phyloP scores from a whole-genome alignment of 805 yeast species.

The Metschnikowia continentalis region DNA sequence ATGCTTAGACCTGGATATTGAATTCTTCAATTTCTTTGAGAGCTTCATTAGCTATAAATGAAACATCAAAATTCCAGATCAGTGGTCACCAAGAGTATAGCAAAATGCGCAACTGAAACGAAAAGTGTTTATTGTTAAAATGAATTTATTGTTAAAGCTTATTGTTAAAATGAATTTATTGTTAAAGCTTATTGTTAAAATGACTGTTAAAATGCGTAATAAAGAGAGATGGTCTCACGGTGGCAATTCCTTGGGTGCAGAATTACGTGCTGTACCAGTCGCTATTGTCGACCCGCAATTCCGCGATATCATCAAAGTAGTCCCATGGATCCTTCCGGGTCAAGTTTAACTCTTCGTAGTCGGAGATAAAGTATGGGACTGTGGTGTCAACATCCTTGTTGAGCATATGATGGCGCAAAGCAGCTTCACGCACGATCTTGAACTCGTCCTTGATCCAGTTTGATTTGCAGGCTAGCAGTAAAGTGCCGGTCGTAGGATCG shows the following conservation, averaged over 20 bases:
- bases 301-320: slow-evolving; percentile 13
- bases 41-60: too few species aligned
- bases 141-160: too few species aligned
- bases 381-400: slow-evolving; percentile 24
- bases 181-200: too few species aligned
- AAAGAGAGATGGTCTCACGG: neutral
- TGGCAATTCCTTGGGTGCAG: neutral
- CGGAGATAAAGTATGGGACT: slow-evolving; percentile 20
- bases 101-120: too few species aligned
- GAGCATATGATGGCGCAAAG: slow-evolving; percentile 22
- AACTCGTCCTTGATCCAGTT: slow-evolving; percentile 32
- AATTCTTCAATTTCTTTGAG: too few species aligned
- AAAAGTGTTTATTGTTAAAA: too few species aligned
- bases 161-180: too few species aligned
- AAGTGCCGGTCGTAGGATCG: slow-evolving; percentile 30
- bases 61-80: too few species aligned
- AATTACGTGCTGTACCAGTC: slow-evolving; percentile 7
- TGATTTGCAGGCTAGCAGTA: slow-evolving; percentile 17
- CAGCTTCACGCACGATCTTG: slow-evolving; percentile 23
- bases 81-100: too few species aligned
- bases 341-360: slow-evolving; percentile 34
- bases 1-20: too few species aligned
- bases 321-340: slow-evolving; percentile 32
- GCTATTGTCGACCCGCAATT: slow-evolving; percentile 3
- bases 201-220: neutral